Evolutionary conservation across 306 rosid species (phyloP), one percentile per base, ranked within the genome.

Genomic region (Casuarina glauca): DNA sequence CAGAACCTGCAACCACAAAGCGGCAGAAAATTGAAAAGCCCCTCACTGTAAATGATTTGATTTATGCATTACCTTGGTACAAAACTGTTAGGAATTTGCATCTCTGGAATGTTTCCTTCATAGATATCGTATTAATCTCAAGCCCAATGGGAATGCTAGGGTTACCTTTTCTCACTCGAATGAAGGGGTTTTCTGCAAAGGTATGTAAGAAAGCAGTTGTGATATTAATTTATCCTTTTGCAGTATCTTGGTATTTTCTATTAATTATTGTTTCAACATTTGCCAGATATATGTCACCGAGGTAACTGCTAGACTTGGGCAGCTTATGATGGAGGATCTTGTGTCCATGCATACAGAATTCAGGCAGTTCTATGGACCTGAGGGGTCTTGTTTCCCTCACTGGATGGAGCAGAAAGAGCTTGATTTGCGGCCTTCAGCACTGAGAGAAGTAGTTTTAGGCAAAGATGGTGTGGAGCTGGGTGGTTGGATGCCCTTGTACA

Each of bases 241-340:
- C 26, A 58, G 13, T 8, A 38, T 16, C 16, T 43, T 55, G 17
- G 57, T 77, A 43, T 46, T 19, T 64, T 55, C 57, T 12, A 74
- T 35, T 73, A 69, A 46, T 73, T 85, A 64, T 75, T 61, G 42
- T 46, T 69, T 44, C n/a, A 81, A 63, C 63, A 80, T 79, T 80
- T 82, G 62, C 61, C 82, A 91, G 98, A 86, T 94, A 78, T 94
- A 89, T 76, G 88, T 70, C 50, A 92, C 98, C 3, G 93, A 90
- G 81, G 97, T 91, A 74, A 67, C 98, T 1, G 82, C 89, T 38
- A 90, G 87, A 81, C 76, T 94, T 32, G 98, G 97, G 71, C 87
- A 86, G 83, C 84, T 94, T 83, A 84, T 94, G 97, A 87, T 94
- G 97, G 93, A 92, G 80, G 97, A 94, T 68, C 95, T 94, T 87